Base-by-base conservation (phyloP, 2,329 filamentous ascomycete genomes). In the Phyllosticta citriasiana region DNA sequence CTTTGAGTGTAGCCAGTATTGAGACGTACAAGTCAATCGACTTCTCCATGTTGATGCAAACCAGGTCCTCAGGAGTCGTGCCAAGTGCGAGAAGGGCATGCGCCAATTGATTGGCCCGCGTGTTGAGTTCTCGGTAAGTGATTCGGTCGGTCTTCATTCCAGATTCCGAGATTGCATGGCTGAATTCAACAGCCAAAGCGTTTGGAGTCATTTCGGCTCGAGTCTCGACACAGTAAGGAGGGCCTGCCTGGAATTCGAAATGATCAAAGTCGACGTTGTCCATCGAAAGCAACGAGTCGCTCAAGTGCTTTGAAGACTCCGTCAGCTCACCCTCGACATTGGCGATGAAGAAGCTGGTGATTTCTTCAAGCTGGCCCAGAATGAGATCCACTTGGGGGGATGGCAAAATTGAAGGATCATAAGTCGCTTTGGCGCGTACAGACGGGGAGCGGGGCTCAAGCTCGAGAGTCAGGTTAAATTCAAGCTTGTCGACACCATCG, bases 1-100 rank as follows among this genome's bases (percentile, higher is more conserved):
- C 77, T 68, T 95, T 95, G 33, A 90, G 72, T 24, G 87, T 81
- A 1, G 84, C 91, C 30, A 96, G 77, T 26, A 96, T 89, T 0
- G 85, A 80, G 27, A 86, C 78, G 68, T 96, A 96, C 0, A 95
- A 75, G 26, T 84, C 72, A 1, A 84, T 71, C 0, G 87, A 92
- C 69, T 94, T 95, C 24, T 92, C 83, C 82, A 95, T 86, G 54
- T 87, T 78, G 53, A 96, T 82, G 35, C 85, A 86, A n/a, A 95
- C 77, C 9, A 89, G 74, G 16, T 84, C 78, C 7, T 85, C 82
- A 1, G 78, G 72, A 1, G 71, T 64, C 0, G 81, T 75, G 0
- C 81, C 80, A 1, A 74, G 69, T 2, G 75, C 66, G 8, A 76
- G 66, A 1, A 96, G 72, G 63, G 79, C 70, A 61, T 79, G 74